Evolutionary conservation across 805 yeast species (phyloP).

Genomic region (Cyberlindnera amylophila): DNA sequence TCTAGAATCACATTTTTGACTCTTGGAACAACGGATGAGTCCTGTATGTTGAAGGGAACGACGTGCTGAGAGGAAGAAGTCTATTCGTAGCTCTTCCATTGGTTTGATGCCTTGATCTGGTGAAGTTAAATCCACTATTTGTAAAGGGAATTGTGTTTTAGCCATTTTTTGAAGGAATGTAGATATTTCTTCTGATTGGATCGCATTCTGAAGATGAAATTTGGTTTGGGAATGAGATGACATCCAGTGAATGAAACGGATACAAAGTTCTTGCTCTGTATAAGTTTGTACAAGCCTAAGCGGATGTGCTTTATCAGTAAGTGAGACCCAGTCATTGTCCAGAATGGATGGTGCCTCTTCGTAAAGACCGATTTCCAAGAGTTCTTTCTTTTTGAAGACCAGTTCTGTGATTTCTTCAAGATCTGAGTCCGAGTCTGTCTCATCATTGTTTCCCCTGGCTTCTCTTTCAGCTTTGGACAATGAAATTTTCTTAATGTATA

Average conservation of each 20-base stretch:
- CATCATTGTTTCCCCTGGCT: conserved; percentile 16
- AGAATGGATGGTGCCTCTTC: neutral
- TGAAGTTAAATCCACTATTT: conserved; percentile 13
- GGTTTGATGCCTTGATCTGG: conserved; percentile 9
- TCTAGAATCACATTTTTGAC: conserved; percentile 19
- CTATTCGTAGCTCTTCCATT: conserved; percentile 15
- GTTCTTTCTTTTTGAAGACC: conserved; percentile 6
- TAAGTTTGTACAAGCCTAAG: conserved; percentile 2
- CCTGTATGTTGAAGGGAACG: conserved; percentile 21
- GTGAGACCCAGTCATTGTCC: conserved; percentile 1
- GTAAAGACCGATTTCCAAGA: neutral
- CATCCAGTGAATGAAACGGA: conserved; percentile 25
- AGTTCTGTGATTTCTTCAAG: conserved; percentile 14
- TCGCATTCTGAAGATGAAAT: conserved; percentile 21
- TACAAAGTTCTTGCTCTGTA: conserved; percentile 8
- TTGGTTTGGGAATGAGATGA: conserved; percentile 7
- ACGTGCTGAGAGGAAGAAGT: conserved; percentile 28
- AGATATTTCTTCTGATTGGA: conserved; percentile 11
- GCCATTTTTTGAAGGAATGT: conserved; percentile 18
- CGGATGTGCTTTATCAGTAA: conserved; percentile 3
- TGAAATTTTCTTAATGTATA: conserved; percentile 14
- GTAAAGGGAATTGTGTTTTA: conserved; percentile 12
- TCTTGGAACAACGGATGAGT: conserved; percentile 24
- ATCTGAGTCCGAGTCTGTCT: conserved; percentile 8
- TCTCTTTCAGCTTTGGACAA: conserved; percentile 5